Evolutionary conservation across 2,329 filamentous ascomycete genomes (phyloP).

Genomic region (Penicillium sp.): DNA sequence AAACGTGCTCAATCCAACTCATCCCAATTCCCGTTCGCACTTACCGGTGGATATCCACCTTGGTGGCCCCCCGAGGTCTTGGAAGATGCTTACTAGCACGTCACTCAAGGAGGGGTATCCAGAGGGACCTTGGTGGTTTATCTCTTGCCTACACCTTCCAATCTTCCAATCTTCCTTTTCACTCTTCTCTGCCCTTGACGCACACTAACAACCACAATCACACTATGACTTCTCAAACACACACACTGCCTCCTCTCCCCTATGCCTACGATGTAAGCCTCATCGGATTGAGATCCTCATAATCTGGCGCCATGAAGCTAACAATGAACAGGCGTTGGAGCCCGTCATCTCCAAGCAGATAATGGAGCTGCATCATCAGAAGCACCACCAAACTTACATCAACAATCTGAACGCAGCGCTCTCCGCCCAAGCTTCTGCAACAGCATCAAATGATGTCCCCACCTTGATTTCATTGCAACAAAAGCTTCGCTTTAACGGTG

Average conservation of each 20-base stretch:
- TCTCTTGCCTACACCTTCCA: neutral
- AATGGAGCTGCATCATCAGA: constrained; percentile 89
- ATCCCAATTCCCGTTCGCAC: neutral
- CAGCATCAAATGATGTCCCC: constrained; percentile 51
- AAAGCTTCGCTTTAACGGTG: constrained; percentile 77
- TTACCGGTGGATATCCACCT: constrained; percentile 7
- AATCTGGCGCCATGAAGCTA: constrained; percentile 43
- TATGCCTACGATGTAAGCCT: constrained; percentile 62
- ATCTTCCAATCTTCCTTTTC: neutral
- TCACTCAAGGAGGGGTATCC: constrained; percentile 1
- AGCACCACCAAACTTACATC: constrained; percentile 89
- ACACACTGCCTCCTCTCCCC: constrained; percentile 57
- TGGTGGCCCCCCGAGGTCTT: constrained; percentile 4
- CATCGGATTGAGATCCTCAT: neutral
- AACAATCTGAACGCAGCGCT: constrained; percentile 74
- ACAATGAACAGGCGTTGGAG: constrained; percentile 62
- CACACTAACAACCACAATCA: neutral
- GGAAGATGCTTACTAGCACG: neutral
- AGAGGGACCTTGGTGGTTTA: constrained; percentile 14
- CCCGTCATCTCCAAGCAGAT: constrained; percentile 70
- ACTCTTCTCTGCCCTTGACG: neutral
- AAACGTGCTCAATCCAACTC: constrained; percentile 4
- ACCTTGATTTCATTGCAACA: constrained; percentile 59
- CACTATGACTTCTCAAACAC: constrained; percentile 34
- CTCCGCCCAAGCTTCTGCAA: constrained; percentile 54